Conservation (phyloP, 495 filamentous ascomycete species). For the Durotheca rogersii region DNA sequence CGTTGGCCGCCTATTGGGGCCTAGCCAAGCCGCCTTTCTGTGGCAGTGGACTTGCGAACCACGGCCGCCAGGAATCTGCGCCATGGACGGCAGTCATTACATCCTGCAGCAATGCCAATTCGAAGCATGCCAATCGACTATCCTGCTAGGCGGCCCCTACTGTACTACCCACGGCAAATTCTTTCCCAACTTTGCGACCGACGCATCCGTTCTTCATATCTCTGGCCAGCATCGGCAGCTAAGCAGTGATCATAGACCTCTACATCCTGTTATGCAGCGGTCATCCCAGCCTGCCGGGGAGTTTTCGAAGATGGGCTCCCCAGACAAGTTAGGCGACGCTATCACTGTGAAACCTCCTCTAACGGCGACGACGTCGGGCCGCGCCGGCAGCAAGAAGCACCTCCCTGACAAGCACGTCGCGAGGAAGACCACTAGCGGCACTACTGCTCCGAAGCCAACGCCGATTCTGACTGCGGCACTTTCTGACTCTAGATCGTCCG, state of each 20-base stretch:
- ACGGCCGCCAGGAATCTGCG: constrained; percentile 1
- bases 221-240: not conserved
- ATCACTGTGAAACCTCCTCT: constrained; percentile 21
- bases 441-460: constrained; percentile 5
- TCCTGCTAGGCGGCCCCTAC: constrained; percentile 16
- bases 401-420: constrained; percentile 27
- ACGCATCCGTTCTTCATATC: not conserved
- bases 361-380: not conserved
- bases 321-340: constrained; percentile 16
- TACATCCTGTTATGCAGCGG: not conserved
- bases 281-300: not conserved
- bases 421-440: constrained; percentile 21
- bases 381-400: constrained; percentile 22
- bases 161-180: constrained; percentile 6
- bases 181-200: not conserved
- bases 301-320: constrained; percentile 1
- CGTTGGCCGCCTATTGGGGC: constrained; percentile 10
- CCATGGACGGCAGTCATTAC: constrained; percentile 15
- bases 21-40: constrained; percentile 13
- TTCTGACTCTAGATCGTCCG: constrained; percentile 1
- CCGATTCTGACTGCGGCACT: not conserved
- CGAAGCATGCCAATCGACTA: constrained; percentile 17
- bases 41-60: not conserved
- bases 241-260: not conserved
- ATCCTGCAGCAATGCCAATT: constrained; percentile 19